Evolutionary conservation across 2,329 filamentous ascomycete genomes (phyloP).

Genomic region (Epicoccum nigrum): DNA sequence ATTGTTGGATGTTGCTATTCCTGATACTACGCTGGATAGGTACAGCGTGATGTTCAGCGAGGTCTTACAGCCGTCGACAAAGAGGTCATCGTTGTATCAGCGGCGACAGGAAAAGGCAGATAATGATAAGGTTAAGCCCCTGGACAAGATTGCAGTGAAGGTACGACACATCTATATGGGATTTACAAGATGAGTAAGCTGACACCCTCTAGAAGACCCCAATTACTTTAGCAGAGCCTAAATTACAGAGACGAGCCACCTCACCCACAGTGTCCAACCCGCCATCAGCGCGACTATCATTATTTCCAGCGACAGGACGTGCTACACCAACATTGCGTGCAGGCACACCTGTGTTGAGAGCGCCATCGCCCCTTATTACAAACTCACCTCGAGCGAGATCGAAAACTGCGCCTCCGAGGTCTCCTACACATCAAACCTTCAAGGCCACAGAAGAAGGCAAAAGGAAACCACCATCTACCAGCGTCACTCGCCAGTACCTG

Average conservation of each 20-base stretch:
- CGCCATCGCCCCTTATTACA: conserved; percentile 34
- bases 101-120: conserved; percentile 46
- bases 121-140: conserved; percentile 42
- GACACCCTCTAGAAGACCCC: conserved; percentile 25
- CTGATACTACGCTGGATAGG: conserved; percentile 78
- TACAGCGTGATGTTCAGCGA: conserved; percentile 94
- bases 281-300: conserved; percentile 37
- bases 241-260: conserved; percentile 39
- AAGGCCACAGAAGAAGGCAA: conserved; percentile 10
- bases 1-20: conserved; percentile 77
- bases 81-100: conserved; percentile 38
- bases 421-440: conserved; percentile 36
- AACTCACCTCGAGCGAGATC: conserved; percentile 32
- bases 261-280: conserved; percentile 39
- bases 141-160: conserved; percentile 41
- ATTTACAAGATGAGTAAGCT: neutral
- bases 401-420: conserved; percentile 38
- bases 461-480: conserved; percentile 12
- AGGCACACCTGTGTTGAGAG: conserved; percentile 20
- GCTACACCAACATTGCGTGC: conserved; percentile 17
- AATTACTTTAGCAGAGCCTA: conserved; percentile 24
- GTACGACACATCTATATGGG: conserved; percentile 25
- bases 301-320: conserved; percentile 40
- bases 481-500: conserved; percentile 7
- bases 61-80: conserved; percentile 61